These are phyloP conservation scores for Pseudozyma thailandica DNA, from an alignment of 1,284 basidiomycete genomes.

Conservation along the genomic window DNA sequence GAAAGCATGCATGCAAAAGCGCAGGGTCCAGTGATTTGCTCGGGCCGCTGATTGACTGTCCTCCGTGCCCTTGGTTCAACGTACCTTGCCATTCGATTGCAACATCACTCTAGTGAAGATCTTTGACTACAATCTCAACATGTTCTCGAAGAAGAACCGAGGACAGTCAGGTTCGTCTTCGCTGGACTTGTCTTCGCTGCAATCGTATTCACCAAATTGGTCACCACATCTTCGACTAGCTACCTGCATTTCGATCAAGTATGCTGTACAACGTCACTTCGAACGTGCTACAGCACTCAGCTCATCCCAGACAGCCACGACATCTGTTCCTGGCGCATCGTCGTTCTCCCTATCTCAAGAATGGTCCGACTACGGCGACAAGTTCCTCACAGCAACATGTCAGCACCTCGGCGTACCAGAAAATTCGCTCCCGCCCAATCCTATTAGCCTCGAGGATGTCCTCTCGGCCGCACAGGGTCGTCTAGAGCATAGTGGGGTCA, in stretches of 20 bases:
- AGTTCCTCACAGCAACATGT: conserved; percentile 62
- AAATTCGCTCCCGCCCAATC: conserved; percentile 50
- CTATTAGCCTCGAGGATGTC: conserved; percentile 53
- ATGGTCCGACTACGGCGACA: conserved; percentile 53
- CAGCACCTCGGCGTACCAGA: conserved; percentile 59
- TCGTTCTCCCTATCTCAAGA: conserved; percentile 20
- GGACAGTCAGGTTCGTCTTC: conserved; percentile 8
- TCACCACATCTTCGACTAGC: conserved; percentile 53
- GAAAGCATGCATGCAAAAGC: too few species aligned
- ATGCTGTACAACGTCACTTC: conserved; percentile 46
- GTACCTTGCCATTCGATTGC: too few species aligned
- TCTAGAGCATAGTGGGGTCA: conserved; percentile 20
- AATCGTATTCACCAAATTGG: conserved; percentile 59
- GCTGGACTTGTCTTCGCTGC: conserved; percentile 52
- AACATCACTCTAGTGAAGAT: background rate
- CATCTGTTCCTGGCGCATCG: background rate
- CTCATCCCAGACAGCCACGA: background rate
- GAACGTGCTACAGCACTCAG: conserved; percentile 35
- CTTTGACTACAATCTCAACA: background rate
- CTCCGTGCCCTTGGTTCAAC: too few species aligned
- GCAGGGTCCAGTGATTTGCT: too few species aligned
- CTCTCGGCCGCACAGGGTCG: conserved; percentile 41
- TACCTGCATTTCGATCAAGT: conserved; percentile 58
- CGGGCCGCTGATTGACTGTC: too few species aligned
- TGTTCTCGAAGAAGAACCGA: conserved; percentile 31